Evolutionary conservation across 306 rosid species (phyloP).

Genomic region (Abrus pulchellus): DNA sequence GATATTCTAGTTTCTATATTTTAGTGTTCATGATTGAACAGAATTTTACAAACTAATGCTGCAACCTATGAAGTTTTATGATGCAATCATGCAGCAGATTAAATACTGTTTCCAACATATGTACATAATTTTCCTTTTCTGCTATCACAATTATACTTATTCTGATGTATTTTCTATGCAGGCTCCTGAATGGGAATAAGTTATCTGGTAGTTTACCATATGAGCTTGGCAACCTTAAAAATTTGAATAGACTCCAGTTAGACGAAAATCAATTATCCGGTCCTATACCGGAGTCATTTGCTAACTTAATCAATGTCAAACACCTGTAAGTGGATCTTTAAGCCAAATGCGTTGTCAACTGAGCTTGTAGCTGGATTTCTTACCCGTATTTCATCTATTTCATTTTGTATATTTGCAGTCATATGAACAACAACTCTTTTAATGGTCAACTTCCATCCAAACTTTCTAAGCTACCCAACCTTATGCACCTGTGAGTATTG

Average conservation of each 20-base stretch:
- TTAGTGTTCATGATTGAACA: conserved; percentile 29
- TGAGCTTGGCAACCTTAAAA: conserved; percentile 69
- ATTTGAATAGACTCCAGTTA: conserved; percentile 60
- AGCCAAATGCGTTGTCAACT: conserved; percentile 40
- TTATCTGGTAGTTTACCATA: conserved; percentile 67
- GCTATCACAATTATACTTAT: background rate
- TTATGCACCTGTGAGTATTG: conserved; percentile 67
- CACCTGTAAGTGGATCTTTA: conserved; percentile 64
- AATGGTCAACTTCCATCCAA: conserved; percentile 61
- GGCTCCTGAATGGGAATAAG: conserved; percentile 70
- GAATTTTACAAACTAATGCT: conserved; percentile 28
- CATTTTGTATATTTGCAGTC: conserved; percentile 59
- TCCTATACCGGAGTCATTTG: conserved; percentile 62
- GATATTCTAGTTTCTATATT: conserved; percentile 29
- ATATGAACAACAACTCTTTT: conserved; percentile 79
- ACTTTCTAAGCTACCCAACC: conserved; percentile 57
- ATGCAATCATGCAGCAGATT: conserved; percentile 8
- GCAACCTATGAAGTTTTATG: conserved; percentile 25
- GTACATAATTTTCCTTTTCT: background rate
- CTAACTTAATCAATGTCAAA: conserved; percentile 55
- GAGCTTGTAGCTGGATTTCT: conserved; percentile 43
- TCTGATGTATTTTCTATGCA: conserved; percentile 46
- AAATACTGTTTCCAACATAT: conserved; percentile 31
- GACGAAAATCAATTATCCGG: conserved; percentile 68
- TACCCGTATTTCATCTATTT: conserved; percentile 32